Base-by-base conservation (phyloP, 2,329 filamentous ascomycete genomes). In the Ascochyta clinopodiicola region DNA sequence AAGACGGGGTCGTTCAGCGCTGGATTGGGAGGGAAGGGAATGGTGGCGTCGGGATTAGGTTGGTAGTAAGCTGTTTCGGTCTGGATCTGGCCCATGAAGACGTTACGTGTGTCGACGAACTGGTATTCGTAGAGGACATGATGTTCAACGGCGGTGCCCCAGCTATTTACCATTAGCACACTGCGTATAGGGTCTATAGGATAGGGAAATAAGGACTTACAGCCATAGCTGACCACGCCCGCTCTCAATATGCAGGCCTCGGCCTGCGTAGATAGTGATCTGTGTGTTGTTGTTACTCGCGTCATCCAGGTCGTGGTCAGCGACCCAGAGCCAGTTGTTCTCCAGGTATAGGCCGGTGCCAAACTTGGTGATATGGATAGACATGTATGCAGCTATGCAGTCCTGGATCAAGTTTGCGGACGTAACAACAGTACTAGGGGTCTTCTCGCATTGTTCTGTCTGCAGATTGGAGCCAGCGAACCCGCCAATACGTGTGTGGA, bases 281-380 rank as follows among this genome's bases (percentile, higher is more conserved):
- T 94, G 89, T 1, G 68, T 70, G 56, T 72, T 72, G 55, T 79
- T 85, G 75, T 91, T 85, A 67, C 88, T 86, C 2, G 77, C 61
- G 12, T 86, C 82, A 73, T 96, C 93, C 22, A 96, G 88, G 72
- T 96, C 91, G 79, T 73, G 70, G 24, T 97, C 93, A 0, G 93
- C 86, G 27, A 92, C 88, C 93, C 93, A 97, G 74, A 90, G 87
- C 93, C 93, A 97, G 44, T 84, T 88, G 78, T 97, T 96, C 78
- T 96, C 92, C 51, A 96, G 80, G 76, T 96, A 96, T 36, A 88
- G 82, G 0, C 69, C 69, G 2, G 86, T 87, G 1, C 78, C 82
- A 12, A 79, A 77, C 39, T 78, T 73, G 4, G 85, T 86, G 43
- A 86, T 57, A 44, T 80, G 79, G 38, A 79, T 59, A 2, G 74